phyloP scores from a whole-genome alignment of 805 yeast genomes.

The Sugiyamaella mastotermitis region DNA sequence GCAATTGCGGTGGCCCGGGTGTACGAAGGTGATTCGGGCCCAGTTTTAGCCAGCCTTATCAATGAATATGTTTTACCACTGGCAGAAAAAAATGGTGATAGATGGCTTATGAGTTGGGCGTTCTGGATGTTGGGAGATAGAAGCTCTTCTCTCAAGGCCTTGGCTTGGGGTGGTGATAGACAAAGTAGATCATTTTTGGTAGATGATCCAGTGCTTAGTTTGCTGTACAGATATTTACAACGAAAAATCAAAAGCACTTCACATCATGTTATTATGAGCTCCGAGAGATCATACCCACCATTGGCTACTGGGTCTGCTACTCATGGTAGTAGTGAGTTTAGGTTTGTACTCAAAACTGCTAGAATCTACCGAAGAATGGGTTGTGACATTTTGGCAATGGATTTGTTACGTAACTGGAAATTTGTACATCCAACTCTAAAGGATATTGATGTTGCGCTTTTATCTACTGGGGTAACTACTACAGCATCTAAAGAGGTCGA shows the following conservation, averaged over 20 bases:
- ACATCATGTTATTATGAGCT: no score
- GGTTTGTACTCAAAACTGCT: conserved; percentile 56
- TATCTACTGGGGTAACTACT: conserved; percentile 1
- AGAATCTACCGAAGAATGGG: conserved; percentile 82
- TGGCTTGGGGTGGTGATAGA: conserved; percentile 33
- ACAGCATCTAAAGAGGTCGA: conserved; percentile 1
- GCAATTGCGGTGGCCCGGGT: conserved; percentile 80
- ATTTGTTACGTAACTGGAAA: conserved; percentile 61
- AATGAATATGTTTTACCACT: conserved; percentile 45
- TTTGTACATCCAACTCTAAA: conserved; percentile 32
- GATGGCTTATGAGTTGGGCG: conserved; percentile 81
- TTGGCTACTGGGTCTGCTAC: not conserved
- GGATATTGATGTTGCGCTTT: conserved; percentile 2
- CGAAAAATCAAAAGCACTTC: conserved; percentile 34
- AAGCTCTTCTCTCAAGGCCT: conserved; percentile 52
- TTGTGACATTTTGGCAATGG: conserved; percentile 70
- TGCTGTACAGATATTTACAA: conserved; percentile 59
- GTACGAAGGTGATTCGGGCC: conserved; percentile 57
- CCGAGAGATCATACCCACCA: conserved; percentile 34
- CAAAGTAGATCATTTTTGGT: conserved; percentile 35
- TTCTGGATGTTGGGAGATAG: conserved; percentile 57
- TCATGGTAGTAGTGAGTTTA: conserved; percentile 41
- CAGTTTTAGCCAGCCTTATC: conserved; percentile 45
- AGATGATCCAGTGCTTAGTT: conserved; percentile 77
- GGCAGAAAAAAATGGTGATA: conserved; percentile 57